Base-by-base conservation (phyloP, 116 monocot genomes). In the Phalaenopsis hybrid region DNA sequence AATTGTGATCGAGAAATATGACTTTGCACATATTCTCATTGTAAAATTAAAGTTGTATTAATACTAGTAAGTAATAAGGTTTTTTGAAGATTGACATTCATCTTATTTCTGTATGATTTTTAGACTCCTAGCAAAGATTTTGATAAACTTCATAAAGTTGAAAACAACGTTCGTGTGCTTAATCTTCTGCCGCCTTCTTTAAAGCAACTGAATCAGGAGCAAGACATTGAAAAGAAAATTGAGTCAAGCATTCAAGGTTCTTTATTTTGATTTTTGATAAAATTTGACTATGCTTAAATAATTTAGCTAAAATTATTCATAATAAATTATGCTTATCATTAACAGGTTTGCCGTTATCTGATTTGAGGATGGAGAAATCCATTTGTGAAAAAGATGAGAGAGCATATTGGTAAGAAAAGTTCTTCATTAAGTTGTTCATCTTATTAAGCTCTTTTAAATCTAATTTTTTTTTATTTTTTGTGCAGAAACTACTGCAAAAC, bases 171-270 rank as follows among this genome's bases (percentile, higher is more conserved):
- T 5, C 83, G 76, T 44, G 16, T 75, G 44, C 37, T 86, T 48
- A 48, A 80, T 55, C 44, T 75, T 69, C 76, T 86, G 16, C 65
- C 80, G 3, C 86, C 86, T 59, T 65, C 2, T 86, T 76, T 86
- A 59, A 83, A 52, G 67, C n/a, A 80, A 45, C 20, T 86, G 44
- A 86, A 86, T 74, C 45, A 65, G 13, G 80, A 83, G 21, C 86
- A 86, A 76, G 12, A 80, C 15, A 18, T 55, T 25, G 86, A 86
- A 23, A 79, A 41, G 74, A 55, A 76, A 61, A 75, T 55, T 21
- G 86, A 86, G 68, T 79, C 86, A n/a, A 57, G 16, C 12, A 69
- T 86, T 69, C 79, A 59, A 86, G 80, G 86, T 86, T 51, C 15
- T 20, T 44, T 31, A 67, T 61, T 10, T 28, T 52, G 59, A 25